Evolutionary conservation across 768 basidiomycete genomes (phyloP).

Genomic region (Termitomyces sp.): DNA sequence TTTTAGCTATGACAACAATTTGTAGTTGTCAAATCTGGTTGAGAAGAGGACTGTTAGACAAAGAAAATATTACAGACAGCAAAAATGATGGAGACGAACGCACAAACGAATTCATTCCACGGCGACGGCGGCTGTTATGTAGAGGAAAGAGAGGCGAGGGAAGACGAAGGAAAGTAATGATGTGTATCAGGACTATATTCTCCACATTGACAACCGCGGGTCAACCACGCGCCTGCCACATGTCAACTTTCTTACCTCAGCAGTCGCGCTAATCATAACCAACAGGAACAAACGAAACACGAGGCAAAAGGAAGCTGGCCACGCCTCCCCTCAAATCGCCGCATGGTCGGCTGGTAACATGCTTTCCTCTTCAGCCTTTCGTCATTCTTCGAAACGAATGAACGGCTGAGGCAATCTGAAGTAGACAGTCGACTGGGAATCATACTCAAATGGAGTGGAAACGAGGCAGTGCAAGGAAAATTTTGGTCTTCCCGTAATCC

Average conservation of each 20-base stretch:
- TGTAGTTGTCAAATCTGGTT: constrained; percentile 10
- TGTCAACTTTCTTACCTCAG: constrained; percentile 16
- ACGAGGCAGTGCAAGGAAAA: constrained; percentile 11
- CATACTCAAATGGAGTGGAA: not conserved
- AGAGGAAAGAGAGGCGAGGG: constrained; percentile 1
- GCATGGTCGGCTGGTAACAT: not conserved
- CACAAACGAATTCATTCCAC: constrained; percentile 15
- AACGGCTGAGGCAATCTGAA: not conserved
- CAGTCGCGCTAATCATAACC: constrained; percentile 13
- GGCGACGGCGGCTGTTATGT: constrained; percentile 7
- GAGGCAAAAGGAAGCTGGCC: constrained; percentile 10
- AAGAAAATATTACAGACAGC: not conserved
- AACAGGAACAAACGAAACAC: constrained; percentile 14
- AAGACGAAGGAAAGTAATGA: constrained; percentile 5
- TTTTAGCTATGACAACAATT: constrained; percentile 3
- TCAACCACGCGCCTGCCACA: constrained; percentile 18
- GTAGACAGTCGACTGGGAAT: not conserved
- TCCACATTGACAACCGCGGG: constrained; percentile 12
- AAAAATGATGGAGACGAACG: constrained; percentile 3
- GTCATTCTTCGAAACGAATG: not conserved
- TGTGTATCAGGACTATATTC: constrained; percentile 13
- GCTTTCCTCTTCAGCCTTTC: not conserved
- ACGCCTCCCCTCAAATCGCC: constrained; percentile 2
- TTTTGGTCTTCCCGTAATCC: not conserved
- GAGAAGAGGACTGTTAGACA: constrained; percentile 10